Evolutionary conservation across 768 basidiomycete genomes (phyloP).

Genomic region (Trametes cubensis): DNA sequence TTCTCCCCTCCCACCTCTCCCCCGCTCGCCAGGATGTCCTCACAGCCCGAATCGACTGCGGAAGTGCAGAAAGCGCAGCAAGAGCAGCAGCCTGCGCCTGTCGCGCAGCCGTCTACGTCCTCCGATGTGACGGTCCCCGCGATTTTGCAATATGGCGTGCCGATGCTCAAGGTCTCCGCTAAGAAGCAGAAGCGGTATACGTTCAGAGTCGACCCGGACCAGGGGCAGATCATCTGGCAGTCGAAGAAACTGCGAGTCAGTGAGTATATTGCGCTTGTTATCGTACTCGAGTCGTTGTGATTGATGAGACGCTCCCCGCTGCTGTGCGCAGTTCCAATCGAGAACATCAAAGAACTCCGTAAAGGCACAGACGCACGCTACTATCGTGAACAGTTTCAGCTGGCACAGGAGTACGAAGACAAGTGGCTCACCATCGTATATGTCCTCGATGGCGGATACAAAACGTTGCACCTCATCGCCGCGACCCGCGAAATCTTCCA

Average conservation of each 20-base stretch:
- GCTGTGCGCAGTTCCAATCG: conserved; percentile 68
- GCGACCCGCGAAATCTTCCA: conserved; percentile 61
- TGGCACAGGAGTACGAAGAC: conserved; percentile 60
- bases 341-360: conserved; percentile 85
- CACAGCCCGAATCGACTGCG: conserved; percentile 13
- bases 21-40: conserved; percentile 20
- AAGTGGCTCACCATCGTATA: conserved; percentile 89
- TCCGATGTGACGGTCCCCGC: conserved; percentile 56
- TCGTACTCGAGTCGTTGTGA: not conserved
- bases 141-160: conserved; percentile 61
- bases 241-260: conserved; percentile 70
- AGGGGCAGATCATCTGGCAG: conserved; percentile 79
- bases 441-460: conserved; percentile 74
- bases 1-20: conserved; percentile 2
- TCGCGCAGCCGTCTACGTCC: conserved; percentile 18
- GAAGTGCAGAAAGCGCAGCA: conserved; percentile 5
- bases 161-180: conserved; percentile 82
- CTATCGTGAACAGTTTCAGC: conserved; percentile 71
- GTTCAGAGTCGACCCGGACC: conserved; percentile 77
- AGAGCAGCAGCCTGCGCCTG: conserved; percentile 2
- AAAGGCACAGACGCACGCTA: conserved; percentile 69
- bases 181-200: conserved; percentile 73
- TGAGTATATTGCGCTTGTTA: conserved; percentile 37
- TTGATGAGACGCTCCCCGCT: not conserved
- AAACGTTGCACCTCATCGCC: conserved; percentile 85